These are phyloP conservation scores for Elsinoe batatas DNA, from an alignment of 2,329 filamentous ascomycete genomes.

Conservation along the genomic window DNA sequence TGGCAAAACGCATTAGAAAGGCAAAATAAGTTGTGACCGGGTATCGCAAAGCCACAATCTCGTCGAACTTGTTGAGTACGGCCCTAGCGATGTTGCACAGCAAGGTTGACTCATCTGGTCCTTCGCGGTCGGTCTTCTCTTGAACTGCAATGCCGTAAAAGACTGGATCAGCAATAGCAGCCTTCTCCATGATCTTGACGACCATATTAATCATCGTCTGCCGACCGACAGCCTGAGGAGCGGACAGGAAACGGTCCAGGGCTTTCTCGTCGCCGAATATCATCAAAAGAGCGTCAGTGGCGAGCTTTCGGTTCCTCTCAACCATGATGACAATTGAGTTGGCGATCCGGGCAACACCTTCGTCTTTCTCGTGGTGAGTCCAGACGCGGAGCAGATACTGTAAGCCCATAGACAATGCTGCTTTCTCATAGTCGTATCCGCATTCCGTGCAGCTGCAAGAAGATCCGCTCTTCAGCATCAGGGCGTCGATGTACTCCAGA, in stretches of 20 bases:
- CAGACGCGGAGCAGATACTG: slow-evolving; percentile 1
- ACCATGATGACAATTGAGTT: neutral
- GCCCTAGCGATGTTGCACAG: neutral
- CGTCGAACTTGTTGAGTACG: neutral
- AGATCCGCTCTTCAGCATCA: neutral
- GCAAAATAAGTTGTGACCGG: neutral
- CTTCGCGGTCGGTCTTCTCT: neutral
- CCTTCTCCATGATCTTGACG: neutral
- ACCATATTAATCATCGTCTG: neutral
- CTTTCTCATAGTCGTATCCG: neutral
- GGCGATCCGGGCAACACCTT: neutral
- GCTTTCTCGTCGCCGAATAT: neutral
- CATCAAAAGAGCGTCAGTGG: neutral
- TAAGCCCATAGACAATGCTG: neutral
- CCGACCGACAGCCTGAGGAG: neutral
- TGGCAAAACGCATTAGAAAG: neutral
- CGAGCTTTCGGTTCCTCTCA: neutral
- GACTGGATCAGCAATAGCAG: neutral
- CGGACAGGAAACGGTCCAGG: neutral
- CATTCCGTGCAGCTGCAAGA: neutral
- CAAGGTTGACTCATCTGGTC: neutral
- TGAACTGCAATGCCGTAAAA: neutral
- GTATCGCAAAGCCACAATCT: neutral
- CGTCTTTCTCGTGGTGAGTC: neutral
- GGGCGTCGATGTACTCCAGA: neutral